These are phyloP conservation scores for Imleria badia DNA, from an alignment of 768 basidiomycete species.

Conservation along the genomic window DNA sequence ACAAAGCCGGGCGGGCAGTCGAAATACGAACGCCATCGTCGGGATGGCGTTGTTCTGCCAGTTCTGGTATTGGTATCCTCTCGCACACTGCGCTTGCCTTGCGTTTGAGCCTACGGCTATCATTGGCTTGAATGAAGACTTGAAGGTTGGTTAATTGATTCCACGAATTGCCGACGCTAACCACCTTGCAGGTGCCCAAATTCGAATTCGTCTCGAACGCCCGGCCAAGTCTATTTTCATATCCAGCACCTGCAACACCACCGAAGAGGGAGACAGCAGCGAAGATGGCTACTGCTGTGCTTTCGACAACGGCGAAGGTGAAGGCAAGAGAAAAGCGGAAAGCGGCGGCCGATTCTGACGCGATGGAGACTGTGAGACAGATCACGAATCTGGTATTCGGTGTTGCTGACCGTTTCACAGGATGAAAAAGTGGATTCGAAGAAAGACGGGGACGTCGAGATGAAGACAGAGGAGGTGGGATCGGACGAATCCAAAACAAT, in stretches of 20 bases:
- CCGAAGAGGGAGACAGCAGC: conserved; percentile 90
- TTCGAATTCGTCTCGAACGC: conserved; percentile 92
- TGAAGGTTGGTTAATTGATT: conserved; percentile 57
- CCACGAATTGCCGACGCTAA: not conserved
- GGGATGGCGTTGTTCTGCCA: conserved; percentile 99
- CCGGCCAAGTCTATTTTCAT: conserved; percentile 88
- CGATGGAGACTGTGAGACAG: conserved; percentile 75
- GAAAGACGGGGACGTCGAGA: conserved; percentile 69
- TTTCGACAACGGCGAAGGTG: conserved; percentile 97
- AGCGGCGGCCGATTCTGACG: conserved; percentile 75
- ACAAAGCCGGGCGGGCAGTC: conserved; percentile 89
- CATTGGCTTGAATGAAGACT: conserved; percentile 83
- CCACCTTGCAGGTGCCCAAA: conserved; percentile 73
- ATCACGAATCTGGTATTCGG: not conserved
- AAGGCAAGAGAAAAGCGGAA: conserved; percentile 94
- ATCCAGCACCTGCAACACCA: conserved; percentile 82
- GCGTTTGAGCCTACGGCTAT: conserved; percentile 96
- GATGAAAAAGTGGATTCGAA: conserved; percentile 55
- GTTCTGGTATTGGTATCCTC: conserved; percentile 99
- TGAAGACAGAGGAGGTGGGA: conserved; percentile 69
- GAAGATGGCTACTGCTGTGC: conserved; percentile 91
- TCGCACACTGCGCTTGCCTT: conserved; percentile 89
- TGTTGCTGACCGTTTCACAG: conserved; percentile 33
- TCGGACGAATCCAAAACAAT: conserved; percentile 54
- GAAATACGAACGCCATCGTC: conserved; percentile 91